Evolutionary conservation across 2,329 filamentous ascomycete species (phyloP).

Genomic region (Sclerotinia nivalis): DNA sequence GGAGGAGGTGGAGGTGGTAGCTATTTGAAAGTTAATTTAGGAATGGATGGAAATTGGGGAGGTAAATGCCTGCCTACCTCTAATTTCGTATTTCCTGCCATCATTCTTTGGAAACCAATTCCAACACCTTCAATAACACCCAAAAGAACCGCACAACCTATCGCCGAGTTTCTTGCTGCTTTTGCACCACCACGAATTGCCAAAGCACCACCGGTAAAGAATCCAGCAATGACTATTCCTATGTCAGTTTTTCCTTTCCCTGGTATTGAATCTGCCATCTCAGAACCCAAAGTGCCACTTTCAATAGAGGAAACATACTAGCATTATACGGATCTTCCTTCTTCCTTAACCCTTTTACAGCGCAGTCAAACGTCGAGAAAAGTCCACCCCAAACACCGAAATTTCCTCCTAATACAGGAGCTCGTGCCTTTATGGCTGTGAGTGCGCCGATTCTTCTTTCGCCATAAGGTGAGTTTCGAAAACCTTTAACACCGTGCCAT

Average conservation of each 20-base stretch:
- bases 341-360: constrained; percentile 88
- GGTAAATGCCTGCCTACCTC: constrained; percentile 56
- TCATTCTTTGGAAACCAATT: constrained; percentile 92
- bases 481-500: constrained; percentile 97
- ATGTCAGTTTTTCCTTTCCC: constrained; percentile 25
- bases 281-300: background rate
- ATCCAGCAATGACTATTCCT: constrained; percentile 75
- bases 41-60: background rate
- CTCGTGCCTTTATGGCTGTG: constrained; percentile 96
- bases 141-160: constrained; percentile 90
- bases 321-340: constrained; percentile 99
- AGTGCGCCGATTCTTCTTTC: constrained; percentile 94
- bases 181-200: constrained; percentile 90
- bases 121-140: constrained; percentile 97
- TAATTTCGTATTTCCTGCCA: constrained; percentile 83
- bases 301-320: constrained; percentile 49
- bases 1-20: constrained; percentile 39
- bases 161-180: constrained; percentile 91
- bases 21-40: constrained; percentile 26
- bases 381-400: constrained; percentile 97
- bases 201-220: constrained; percentile 91
- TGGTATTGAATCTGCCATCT: background rate
- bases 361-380: constrained; percentile 95
- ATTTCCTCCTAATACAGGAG: constrained; percentile 94
- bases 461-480: constrained; percentile 85